Conservation (phyloP, 768 basidiomycete genomes). For the Amanita inopinata region DNA sequence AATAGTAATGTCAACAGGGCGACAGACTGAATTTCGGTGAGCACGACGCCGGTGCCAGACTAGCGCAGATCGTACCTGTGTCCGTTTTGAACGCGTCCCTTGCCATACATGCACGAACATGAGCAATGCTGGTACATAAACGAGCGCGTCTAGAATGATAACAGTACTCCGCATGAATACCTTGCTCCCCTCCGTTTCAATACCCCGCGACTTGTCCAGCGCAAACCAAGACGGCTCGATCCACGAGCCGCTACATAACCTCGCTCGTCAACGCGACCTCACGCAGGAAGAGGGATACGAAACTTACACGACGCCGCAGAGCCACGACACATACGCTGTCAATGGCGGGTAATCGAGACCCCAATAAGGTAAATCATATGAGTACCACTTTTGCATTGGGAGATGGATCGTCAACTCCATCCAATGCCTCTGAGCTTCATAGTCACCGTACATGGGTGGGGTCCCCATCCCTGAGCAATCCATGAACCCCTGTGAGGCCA, state of each 20-base stretch:
- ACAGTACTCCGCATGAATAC: constrained; percentile 79
- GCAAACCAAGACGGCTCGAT: constrained; percentile 62
- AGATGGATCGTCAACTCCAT: constrained; percentile 84
- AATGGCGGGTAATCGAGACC: constrained; percentile 92
- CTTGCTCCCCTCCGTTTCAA: constrained; percentile 56
- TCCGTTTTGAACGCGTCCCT: constrained; percentile 59
- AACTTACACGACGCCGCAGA: constrained; percentile 68
- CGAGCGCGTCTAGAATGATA: constrained; percentile 50
- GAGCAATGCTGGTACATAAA: constrained; percentile 69
- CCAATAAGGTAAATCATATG: constrained; percentile 85
- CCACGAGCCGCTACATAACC: constrained; percentile 23
- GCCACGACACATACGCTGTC: constrained; percentile 84
- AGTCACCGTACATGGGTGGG: constrained; percentile 87
- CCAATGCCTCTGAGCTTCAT: constrained; percentile 93
- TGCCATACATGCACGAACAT: constrained; percentile 62
- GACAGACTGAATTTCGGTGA: too few species aligned
- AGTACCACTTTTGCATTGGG: constrained; percentile 75
- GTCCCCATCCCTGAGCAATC: constrained; percentile 59
- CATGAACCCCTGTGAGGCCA: too few species aligned
- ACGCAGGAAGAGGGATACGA: neutral
- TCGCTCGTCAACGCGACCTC: neutral
- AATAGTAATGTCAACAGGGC: constrained; percentile 66
- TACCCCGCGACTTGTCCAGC: constrained; percentile 57
- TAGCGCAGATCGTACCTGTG: constrained; percentile 45
- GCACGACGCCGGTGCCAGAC: too few species aligned